phyloP scores from a whole-genome alignment of 1,284 basidiomycete genomes.

The Malassezia caprae region DNA sequence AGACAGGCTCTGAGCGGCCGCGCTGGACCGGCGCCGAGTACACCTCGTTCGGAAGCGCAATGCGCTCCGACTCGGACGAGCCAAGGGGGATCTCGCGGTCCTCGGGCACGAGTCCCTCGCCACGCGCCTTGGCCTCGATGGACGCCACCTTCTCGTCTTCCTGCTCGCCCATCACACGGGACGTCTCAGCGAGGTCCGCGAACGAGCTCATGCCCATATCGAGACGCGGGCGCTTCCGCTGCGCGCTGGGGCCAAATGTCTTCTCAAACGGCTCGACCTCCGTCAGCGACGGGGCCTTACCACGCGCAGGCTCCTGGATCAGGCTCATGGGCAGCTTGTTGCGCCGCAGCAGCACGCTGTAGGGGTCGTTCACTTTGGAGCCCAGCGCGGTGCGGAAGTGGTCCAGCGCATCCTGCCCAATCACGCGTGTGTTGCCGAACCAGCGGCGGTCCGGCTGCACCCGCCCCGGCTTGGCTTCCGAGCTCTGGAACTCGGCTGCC shows the following conservation, averaged over 20 bases:
- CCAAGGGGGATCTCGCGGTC: constrained; percentile 43
- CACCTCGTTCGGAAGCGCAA: constrained; percentile 36
- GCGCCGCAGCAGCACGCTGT: constrained; percentile 39
- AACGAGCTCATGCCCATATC: constrained; percentile 39
- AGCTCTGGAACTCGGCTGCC: constrained; percentile 42
- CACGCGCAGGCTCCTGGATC: constrained; percentile 38
- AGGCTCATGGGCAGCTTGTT: constrained; percentile 48
- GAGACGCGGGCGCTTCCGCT: constrained; percentile 45
- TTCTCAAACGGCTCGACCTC: constrained; percentile 39
- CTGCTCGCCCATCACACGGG: constrained; percentile 25
- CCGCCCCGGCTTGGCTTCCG: constrained; percentile 44
- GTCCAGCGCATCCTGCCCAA: constrained; percentile 56
- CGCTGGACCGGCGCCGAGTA: constrained; percentile 43
- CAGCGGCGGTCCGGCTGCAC: constrained; percentile 47
- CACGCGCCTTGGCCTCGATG: constrained; percentile 30
- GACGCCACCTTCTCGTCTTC: constrained; percentile 32
- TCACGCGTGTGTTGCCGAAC: constrained; percentile 80
- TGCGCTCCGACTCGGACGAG: constrained; percentile 17
- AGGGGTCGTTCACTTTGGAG: constrained; percentile 41
- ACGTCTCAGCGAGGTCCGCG: constrained; percentile 38
- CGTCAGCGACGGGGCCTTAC: constrained; percentile 39
- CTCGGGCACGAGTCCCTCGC: constrained; percentile 38
- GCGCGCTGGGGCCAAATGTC: constrained; percentile 45
- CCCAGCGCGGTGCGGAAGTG: constrained; percentile 45
- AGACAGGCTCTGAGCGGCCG: constrained; percentile 44